A percentile compares a stretch with the other conserved stretches of the same genome.
Evolutionary conservation across 2,329 filamentous ascomycete species (phyloP).

Genomic region (Botrytis deweyae): DNA sequence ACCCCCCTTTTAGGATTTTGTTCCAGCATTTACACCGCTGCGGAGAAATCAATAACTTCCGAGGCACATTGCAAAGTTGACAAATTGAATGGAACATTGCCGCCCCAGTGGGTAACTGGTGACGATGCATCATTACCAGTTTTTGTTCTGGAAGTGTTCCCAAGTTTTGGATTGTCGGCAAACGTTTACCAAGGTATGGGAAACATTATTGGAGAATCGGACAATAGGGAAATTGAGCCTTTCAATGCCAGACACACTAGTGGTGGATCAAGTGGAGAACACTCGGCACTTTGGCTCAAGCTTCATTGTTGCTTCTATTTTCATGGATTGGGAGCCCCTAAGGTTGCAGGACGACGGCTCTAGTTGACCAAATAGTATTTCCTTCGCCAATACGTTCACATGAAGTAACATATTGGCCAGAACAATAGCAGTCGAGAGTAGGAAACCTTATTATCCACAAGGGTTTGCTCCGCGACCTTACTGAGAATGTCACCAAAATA

Average conservation of each 20-base stretch:
- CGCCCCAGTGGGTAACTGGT: background rate
- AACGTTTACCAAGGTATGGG: background rate
- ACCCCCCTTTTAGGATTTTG: background rate
- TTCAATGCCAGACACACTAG: background rate
- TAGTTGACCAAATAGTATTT: background rate
- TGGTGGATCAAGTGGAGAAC: background rate
- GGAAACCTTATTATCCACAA: background rate
- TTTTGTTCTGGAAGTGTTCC: background rate
- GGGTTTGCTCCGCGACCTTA: background rate
- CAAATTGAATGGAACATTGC: background rate
- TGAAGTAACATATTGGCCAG: background rate
- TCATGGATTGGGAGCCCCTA: background rate
- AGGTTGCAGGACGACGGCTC: background rate
- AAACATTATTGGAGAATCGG: background rate
- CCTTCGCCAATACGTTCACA: background rate
- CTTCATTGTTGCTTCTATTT: background rate
- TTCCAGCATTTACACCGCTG: background rate
- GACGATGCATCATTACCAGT: background rate
- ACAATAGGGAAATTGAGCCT: background rate
- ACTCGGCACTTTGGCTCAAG: background rate
- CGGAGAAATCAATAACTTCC: background rate
- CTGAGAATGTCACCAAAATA: background rate
- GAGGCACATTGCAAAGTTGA: background rate
- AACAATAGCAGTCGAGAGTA: background rate
- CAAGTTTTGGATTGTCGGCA: background rate